Conservation (phyloP, 2,329 filamentous ascomycete genomes). For the Fusarium agapanthi region DNA sequence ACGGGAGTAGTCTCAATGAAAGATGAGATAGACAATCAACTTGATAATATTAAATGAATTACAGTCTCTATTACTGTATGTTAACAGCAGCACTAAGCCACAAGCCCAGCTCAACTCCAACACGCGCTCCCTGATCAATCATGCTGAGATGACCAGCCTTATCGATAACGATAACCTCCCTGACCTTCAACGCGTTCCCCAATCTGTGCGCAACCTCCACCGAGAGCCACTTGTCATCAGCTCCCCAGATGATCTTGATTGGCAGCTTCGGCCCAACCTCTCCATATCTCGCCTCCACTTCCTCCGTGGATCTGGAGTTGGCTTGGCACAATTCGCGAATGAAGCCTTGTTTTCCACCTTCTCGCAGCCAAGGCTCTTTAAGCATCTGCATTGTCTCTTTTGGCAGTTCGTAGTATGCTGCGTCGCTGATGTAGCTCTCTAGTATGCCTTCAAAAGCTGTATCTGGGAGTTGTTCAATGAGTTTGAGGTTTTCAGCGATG, state of each 20-base stretch:
- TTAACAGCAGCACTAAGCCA: constrained; percentile 40
- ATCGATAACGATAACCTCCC: constrained; percentile 46
- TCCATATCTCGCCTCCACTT: constrained; percentile 50
- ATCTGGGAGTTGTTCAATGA: constrained; percentile 48
- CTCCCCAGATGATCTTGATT: constrained; percentile 55
- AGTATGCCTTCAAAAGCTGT: constrained; percentile 51
- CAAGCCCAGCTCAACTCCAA: constrained; percentile 49
- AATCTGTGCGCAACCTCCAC: constrained; percentile 46
- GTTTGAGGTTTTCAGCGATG: constrained; percentile 45
- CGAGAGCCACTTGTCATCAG: constrained; percentile 54
- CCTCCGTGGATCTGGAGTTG: constrained; percentile 36
- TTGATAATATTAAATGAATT: fast-evolving
- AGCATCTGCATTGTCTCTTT: constrained; percentile 48
- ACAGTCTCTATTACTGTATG: fast-evolving
- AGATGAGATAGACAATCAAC: fast-evolving
- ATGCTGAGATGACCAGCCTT: constrained; percentile 55
- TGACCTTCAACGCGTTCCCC: constrained; percentile 42
- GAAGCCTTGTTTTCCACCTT: constrained; percentile 47
- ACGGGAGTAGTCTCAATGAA: fast-evolving
- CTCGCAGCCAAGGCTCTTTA: constrained; percentile 47
- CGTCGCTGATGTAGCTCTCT: constrained; percentile 51
- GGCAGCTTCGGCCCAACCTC: constrained; percentile 48
- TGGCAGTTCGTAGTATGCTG: constrained; percentile 43
- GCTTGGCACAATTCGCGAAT: constrained; percentile 50
- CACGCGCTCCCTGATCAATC: constrained; percentile 52